Base-by-base conservation (phyloP, 305 asterid genomes). In the Fraxinus floribunda region DNA sequence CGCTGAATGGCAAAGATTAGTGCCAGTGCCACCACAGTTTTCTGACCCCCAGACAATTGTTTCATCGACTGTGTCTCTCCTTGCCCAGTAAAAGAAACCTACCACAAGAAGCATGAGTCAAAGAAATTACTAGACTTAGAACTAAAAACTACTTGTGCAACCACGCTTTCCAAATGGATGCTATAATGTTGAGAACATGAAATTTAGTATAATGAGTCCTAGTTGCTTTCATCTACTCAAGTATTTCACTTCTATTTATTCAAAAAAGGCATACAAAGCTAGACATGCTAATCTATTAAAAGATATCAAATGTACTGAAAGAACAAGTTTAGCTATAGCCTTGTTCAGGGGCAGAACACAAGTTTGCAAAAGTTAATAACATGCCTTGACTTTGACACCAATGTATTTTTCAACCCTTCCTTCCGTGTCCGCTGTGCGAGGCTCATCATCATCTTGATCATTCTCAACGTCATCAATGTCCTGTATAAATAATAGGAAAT, bases 11-110 rank as follows among this genome's bases (percentile, higher is more conserved):
- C 98, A 88, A 97, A 97, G 84, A 97, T 97, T 80, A 94, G 89
- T 29, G 97, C 90, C 87, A 97, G 88, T 79, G 99, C 99, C 77
- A 97, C 99, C 80, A 97, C 99, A 18, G 99, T 97, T 86, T 97
- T 97, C 88, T 97, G 99, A 77, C 99, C 99, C 64, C 99, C 99
- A 20, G 99, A 97, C 81, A 97, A 88, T 80, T 97, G 98, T 80
- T 93, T 97, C 99, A 97, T 97, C 2, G 97, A 97, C 89, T 93
- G 99, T 4, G 99, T 97, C 88, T 94, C 98, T 81, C 99, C 99
- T 91, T 91, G 97, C 85, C 98, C 98, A 62, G 97, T 97, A 84
- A 97, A 97, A 75, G 98, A 97, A 86, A 97, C 99, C 99, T 97
- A 86, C 76, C 64, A 81, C 55, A 64, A 46, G 80, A 83, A 84